phyloP scores from a whole-genome alignment of 2,329 filamentous ascomycete species.

The Pleomassaria siparia region DNA sequence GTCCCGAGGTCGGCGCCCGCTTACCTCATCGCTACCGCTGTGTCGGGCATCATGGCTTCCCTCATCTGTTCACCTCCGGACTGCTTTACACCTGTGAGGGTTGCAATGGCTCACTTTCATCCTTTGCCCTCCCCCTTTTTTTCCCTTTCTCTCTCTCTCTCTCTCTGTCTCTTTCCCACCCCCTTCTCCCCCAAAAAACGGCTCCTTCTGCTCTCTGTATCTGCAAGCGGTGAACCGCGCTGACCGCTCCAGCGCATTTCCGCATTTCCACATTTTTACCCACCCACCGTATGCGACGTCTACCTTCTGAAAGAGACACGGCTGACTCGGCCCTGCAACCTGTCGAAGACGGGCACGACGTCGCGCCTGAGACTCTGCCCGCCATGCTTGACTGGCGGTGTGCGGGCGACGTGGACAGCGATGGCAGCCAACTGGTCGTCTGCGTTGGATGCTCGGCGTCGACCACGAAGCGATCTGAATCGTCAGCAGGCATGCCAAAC shows the following conservation, averaged over 20 bases:
- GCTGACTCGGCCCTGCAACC: background rate
- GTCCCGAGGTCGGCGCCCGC: background rate
- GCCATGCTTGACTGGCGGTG: constrained; percentile 16
- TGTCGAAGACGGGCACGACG: constrained; percentile 6
- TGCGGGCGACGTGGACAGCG: constrained; percentile 10
- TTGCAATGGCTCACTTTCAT: too few relatives aligned
- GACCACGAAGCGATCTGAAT: background rate
- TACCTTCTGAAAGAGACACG: background rate
- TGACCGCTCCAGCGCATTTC: too few relatives aligned
- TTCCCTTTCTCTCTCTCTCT: too few relatives aligned
- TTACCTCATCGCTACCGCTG: background rate
- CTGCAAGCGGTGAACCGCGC: too few relatives aligned
- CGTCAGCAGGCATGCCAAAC: background rate
- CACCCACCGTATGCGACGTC: too few relatives aligned
- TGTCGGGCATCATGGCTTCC: background rate
- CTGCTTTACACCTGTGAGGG: background rate
- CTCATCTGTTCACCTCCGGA: background rate
- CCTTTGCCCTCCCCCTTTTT: too few relatives aligned
- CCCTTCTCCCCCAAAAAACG: too few relatives aligned
- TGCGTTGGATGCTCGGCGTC: background rate
- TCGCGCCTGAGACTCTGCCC: constrained; percentile 3
- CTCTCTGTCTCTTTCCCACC: too few relatives aligned
- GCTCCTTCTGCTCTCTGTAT: too few relatives aligned
- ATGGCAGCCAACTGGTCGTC: background rate
- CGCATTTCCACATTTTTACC: too few relatives aligned